Base-by-base conservation (phyloP, 352 stramenopile genomes). In the Pythium utonaiense region DNA sequence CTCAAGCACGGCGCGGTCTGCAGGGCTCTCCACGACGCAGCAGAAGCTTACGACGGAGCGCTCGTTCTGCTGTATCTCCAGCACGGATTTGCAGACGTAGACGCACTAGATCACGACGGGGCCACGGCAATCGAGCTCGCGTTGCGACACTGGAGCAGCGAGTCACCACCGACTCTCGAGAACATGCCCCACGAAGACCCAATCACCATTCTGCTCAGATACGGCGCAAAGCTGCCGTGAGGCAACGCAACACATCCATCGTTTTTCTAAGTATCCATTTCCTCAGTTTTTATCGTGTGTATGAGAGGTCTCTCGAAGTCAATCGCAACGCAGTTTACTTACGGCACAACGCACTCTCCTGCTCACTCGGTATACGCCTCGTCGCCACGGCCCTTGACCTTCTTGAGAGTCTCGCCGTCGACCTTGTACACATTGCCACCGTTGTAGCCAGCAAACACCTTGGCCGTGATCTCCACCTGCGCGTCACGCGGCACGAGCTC, bases 391-490 rank as follows among this genome's bases (percentile, higher is more conserved):
- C 96, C 96, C 70, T 94, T 97, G 53, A 97, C 94, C 38, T 90
- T 80, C 68, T 98, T 98, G 53, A 99, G 75, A 53, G 85, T 90
- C 40, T 95, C 78, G 58, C 90, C 76, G 71, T 98, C 88, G 68
- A 98, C 93, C 73, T 97, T 86, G 83, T 98, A 98, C 41, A 96
- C 87, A 41, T 77, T 80, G 28, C 95, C 95, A 42, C 84, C 80
- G 54, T 93, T 92, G 73, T 93, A 96, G 42, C 83, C 84, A 16
- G 84, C 83, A 60, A 80, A 96, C 3, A 99, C 97, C 82, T 99
- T 99, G 54, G 97, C 97, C 3, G 93, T 98, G 66, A 99, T 99
- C 80, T 99, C 97, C 22, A 99, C 97, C 67, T 99, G 85, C 13
- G 95, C 97, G 75, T 99, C 97, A 41, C 95, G 86, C 9, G 97